A percentile compares a stretch with the other conserved stretches of the same genome.
These are phyloP conservation scores for Macrocybe gigantea DNA, from an alignment of 768 basidiomycete species.

Conservation along the genomic window DNA sequence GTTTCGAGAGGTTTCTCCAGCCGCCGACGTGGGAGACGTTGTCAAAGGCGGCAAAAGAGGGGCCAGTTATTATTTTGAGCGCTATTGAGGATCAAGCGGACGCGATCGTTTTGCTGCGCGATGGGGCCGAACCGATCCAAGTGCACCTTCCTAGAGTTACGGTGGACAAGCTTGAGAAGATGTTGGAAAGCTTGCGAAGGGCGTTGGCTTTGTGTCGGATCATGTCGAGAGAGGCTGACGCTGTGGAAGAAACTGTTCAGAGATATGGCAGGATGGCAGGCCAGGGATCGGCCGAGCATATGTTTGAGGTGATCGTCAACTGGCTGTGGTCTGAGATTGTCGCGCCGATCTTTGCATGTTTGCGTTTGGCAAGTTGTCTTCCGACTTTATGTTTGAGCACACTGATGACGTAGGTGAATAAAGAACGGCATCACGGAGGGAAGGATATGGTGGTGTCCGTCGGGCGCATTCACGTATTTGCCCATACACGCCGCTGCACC, in stretches of 20 bases:
- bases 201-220: neutral
- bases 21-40: neutral
- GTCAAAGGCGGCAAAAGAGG: neutral
- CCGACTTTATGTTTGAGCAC: neutral
- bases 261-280: neutral
- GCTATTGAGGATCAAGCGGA: neutral
- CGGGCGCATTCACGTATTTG: neutral
- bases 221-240: neutral
- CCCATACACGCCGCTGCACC: neutral
- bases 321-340: neutral
- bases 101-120: neutral
- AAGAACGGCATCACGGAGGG: neutral
- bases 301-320: neutral
- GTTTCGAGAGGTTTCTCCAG: neutral
- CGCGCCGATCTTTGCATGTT: neutral
- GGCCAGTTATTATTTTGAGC: neutral
- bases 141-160: neutral
- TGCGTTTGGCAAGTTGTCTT: neutral
- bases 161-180: neutral
- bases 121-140: neutral
- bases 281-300: neutral
- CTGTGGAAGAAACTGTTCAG: neutral
- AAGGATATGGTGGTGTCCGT: constrained; percentile 1
- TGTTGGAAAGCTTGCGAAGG: too few species aligned
- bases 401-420: neutral